Evolutionary conservation across 441 rosid species (phyloP).

Genomic region (Adansonia grandidieri): DNA sequence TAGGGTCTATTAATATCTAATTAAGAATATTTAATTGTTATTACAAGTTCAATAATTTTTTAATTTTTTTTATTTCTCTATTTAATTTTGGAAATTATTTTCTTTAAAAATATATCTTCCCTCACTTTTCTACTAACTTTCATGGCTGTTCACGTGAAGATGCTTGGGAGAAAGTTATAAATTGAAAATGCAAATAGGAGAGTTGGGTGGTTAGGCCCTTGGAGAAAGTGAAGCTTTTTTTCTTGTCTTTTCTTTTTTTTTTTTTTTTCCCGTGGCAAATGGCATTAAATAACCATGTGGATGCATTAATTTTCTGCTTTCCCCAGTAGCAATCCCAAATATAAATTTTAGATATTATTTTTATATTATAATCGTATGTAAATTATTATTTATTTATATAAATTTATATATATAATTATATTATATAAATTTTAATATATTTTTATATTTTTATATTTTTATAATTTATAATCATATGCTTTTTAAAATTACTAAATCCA

Average conservation of each 20-base stretch:
- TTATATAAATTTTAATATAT: too few relatives aligned
- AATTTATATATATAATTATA: too few relatives aligned
- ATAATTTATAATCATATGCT: too few relatives aligned
- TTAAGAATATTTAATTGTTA: not conserved
- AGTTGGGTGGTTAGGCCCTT: not conserved
- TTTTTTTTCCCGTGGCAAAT: not conserved
- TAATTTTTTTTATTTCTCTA: not conserved
- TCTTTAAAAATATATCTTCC: not conserved
- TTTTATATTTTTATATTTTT: too few relatives aligned
- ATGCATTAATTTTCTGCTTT: not conserved
- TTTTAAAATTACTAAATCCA: too few relatives aligned
- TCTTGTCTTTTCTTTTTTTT: not conserved
- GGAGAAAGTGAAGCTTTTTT: not conserved
- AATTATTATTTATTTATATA: too few relatives aligned
- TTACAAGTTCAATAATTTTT: not conserved
- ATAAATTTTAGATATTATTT: too few relatives aligned
- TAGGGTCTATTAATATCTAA: too few relatives aligned
- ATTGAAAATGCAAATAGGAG: not conserved
- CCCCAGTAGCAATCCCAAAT: too few relatives aligned
- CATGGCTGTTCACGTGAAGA: constrained; percentile 18
- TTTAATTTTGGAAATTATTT: not conserved
- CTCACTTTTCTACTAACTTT: not conserved
- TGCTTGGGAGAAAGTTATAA: not conserved
- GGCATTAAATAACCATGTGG: constrained; percentile 6
- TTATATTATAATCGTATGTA: too few relatives aligned